Base-by-base conservation (phyloP, 148 eudicot species). In the Diospyros lotus region DNA sequence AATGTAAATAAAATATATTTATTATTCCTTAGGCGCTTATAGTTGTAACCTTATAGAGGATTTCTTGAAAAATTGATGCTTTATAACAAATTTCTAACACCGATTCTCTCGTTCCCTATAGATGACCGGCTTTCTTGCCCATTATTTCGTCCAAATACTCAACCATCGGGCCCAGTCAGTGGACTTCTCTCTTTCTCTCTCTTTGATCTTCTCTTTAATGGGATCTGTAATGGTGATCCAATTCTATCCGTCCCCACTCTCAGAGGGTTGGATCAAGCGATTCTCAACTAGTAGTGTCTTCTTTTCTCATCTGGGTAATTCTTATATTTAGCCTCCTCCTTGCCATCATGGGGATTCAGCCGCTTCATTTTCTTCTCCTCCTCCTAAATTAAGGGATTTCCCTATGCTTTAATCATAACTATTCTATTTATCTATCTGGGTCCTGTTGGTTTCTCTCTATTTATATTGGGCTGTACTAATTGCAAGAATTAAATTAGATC, bases 221-320 rank as follows among this genome's bases (percentile, higher is more conserved):
- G 55, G 28, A 55, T 60, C 68, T 73, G 9, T 39, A 12, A 62
- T 62, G 38, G 58, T 45, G 44, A 62, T 2, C 61, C n/a, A 51
- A 45, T 61, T 51, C 56, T 64, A 73, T 73, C 76, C 76, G 67
- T 73, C 28, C 76, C 76, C 76, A 46, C 68, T 61, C 9, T 62
- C 76, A 38, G 58, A 39, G 43, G 9, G 58, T 73, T 64, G 68
- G 45, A 62, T 52, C 58, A 10, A 7, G 68, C 76, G 39, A 8
- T 12, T 38, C 62, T 58, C 44, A 62, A 17, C 54, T 7, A 61
- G 61, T 62, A 28, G 28, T 12, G 59, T 38, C 8, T 9, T 68
- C 39, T 73, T 48, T 73, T 58, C 59, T 61, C 76, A 61, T 73
- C 68, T 51, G 68, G 67, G 58, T 73, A 73, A 9, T 73, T 73